Conservation (phyloP, 73 alveolate genomes). For the Paramecium sonneborni region DNA sequence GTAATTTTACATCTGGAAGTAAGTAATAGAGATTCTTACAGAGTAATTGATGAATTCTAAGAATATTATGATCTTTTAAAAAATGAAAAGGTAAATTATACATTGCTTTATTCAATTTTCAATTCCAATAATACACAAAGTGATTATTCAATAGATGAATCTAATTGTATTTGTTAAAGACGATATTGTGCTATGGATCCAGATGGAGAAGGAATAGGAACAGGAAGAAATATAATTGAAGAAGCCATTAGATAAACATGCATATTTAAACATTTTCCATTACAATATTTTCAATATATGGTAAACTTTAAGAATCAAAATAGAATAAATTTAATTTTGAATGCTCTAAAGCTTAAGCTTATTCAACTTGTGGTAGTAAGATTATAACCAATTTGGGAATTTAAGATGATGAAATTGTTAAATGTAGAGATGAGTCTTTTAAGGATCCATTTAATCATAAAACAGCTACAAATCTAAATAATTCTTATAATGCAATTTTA, state of each 20-base stretch:
- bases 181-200: slow-evolving; percentile 9
- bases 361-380: neutral
- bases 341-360: neutral
- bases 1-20: neutral
- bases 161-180: neutral
- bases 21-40: neutral
- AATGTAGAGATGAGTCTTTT: neutral
- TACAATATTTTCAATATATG: slow-evolving; percentile 8
- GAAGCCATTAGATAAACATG: slow-evolving; percentile 19
- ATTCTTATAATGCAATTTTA: neutral
- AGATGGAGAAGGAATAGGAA: neutral
- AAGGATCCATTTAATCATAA: neutral
- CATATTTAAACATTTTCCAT: neutral
- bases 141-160: neutral
- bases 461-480: neutral
- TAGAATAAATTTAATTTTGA: neutral
- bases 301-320: neutral
- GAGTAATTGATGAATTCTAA: neutral
- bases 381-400: neutral
- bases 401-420: neutral
- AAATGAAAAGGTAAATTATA: neutral
- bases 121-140: neutral
- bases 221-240: neutral
- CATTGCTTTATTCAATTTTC: neutral
- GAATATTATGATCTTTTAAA: neutral